These are phyloP conservation scores for Colletotrichum magnum DNA, from an alignment of 2,329 filamentous ascomycete genomes.

Conservation along the genomic window DNA sequence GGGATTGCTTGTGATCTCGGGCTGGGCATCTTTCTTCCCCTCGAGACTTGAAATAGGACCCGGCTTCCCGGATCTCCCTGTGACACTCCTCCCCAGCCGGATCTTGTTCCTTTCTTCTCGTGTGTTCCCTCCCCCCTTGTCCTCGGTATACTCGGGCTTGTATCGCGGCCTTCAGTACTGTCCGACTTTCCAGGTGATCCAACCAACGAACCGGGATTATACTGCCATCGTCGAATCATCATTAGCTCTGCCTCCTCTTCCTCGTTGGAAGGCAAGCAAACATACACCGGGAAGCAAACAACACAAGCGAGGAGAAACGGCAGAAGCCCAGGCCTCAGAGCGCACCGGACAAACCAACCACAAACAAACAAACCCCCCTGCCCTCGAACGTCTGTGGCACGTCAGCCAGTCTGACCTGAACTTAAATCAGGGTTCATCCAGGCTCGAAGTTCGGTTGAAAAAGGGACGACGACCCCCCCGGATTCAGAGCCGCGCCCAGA, in stretches of 20 bases:
- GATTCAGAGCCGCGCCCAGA: neutral
- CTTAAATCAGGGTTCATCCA: neutral
- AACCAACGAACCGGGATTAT: neutral
- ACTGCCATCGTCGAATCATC: neutral
- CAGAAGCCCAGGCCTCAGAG: neutral
- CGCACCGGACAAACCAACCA: slow-evolving; percentile 8
- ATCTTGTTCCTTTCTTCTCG: neutral
- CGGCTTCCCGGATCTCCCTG: neutral
- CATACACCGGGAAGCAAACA: neutral
- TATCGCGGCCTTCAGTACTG: neutral
- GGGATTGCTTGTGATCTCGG: neutral
- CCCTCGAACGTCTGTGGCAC: neutral
- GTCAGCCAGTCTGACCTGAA: neutral
- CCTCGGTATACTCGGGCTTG: neutral
- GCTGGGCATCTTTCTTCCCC: neutral
- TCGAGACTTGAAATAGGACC: neutral
- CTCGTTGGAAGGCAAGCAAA: too few species aligned
- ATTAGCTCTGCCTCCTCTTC: neutral
- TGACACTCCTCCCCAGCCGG: neutral
- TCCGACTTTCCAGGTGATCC: neutral
- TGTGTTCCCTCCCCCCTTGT: neutral
- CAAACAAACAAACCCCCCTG: slow-evolving; percentile 10
- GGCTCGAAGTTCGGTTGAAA: neutral
- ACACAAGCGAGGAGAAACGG: neutral
- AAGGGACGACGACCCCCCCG: neutral